Percentiles rank a stretch among this genome's conserved stretches.
These are phyloP conservation scores for Fraxinus ornus DNA, from an alignment of 305 asterid genomes.

Conservation along the genomic window DNA sequence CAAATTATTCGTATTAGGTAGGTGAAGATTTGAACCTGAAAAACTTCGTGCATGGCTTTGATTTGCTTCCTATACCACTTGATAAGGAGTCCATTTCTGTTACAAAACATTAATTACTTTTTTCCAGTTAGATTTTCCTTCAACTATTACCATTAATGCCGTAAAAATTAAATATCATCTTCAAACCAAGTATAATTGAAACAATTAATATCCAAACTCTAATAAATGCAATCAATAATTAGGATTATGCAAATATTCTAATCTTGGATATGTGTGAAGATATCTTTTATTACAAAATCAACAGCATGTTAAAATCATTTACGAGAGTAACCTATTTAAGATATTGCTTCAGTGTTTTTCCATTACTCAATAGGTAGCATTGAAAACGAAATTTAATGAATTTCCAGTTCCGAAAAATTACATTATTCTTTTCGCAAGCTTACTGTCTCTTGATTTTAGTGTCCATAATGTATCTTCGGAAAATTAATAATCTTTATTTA, in stretches of 20 bases:
- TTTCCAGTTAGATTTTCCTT: conserved; percentile 52
- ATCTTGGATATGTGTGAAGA: not conserved
- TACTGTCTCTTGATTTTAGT: not conserved
- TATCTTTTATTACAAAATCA: not conserved
- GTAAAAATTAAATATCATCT: conserved; percentile 13
- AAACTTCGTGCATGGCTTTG: conserved; percentile 99
- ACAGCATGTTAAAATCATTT: not conserved
- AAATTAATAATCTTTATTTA: not conserved
- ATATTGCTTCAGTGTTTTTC: not conserved
- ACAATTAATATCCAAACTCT: conserved; percentile 10
- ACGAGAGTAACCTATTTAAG: not conserved
- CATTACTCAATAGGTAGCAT: conserved; percentile 5
- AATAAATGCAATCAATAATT: not conserved
- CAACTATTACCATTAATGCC: conserved; percentile 30
- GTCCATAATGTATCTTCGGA: not conserved
- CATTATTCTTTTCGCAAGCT: not conserved
- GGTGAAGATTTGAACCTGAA: conserved; percentile 95
- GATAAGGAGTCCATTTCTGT: conserved; percentile 90
- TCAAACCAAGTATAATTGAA: conserved; percentile 17
- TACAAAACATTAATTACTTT: conserved; percentile 75
- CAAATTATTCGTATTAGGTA: conserved; percentile 39
- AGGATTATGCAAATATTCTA: conserved; percentile 1
- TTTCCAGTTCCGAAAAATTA: not conserved
- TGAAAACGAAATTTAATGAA: not conserved
- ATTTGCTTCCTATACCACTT: conserved; percentile 98